Base-by-base conservation (phyloP, 768 basidiomycete genomes). In the Rhodosporidiobolus odoratus region DNA sequence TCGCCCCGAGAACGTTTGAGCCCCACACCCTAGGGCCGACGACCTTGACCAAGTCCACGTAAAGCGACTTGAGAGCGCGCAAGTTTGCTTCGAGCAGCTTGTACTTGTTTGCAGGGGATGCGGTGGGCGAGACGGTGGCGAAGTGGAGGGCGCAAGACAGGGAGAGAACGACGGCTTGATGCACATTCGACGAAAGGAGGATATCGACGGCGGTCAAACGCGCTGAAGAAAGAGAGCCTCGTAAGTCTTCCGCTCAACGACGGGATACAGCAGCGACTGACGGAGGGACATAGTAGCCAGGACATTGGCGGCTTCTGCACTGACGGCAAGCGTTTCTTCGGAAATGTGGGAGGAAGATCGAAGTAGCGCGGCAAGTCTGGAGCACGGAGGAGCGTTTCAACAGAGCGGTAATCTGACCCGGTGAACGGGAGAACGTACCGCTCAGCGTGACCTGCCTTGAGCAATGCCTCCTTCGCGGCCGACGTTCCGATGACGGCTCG, bases 11-110 rank as follows among this genome's bases (percentile, higher is more conserved):
- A 6, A 70, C 45, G 16, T 68, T 54, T 19, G 59, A 58, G 23
- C 67, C 62, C 71, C 65, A 71, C 9, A 40, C 56, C 13, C 65
- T 54, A n/a, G 65, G 65, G 4, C 71, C 60, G 62, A 67, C 66
- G 25, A 68, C 66, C 25, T 34, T 25, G 34, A 66, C 43, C 45
- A 69, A 62, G 38, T 73, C 72, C 52, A 41, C 9, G 65, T 56
- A 69, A 41, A 73, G 72, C 9, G 65, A 35, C 43, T 67, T 69
- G 52, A 73, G 61, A 4, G 61, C 62, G 1, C 72, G 68, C 4
- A 73, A 58, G 62, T 66, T 56, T 41, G 58, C 52, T 34, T 69
- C 68, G 65, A 69, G 43, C 48, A 57, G 37, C 34, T 65, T 66
- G 35, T 35, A 40, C 1, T 21, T n/a, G 1, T 17, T 38, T 23